A percentile compares a stretch with the other conserved stretches of the same genome.
These are phyloP conservation scores for Begonia loranthoides DNA, from an alignment of 306 rosid species.

Conservation along the genomic window DNA sequence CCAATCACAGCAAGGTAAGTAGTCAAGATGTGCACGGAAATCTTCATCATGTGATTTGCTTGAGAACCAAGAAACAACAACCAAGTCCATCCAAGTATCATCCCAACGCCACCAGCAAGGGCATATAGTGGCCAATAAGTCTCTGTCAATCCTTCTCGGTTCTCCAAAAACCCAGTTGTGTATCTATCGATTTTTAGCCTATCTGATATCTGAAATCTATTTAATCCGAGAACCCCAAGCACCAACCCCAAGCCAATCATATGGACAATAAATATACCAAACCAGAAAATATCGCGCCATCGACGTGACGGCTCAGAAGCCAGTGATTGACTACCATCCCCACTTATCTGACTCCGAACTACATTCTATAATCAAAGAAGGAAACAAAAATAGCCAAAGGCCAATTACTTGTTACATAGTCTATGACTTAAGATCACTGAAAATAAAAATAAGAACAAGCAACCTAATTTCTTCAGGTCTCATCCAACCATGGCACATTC, in stretches of 20 bases:
- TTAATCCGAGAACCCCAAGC: conserved; percentile 58
- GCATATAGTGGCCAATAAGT: conserved; percentile 83
- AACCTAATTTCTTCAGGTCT: neutral
- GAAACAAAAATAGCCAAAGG: conserved; percentile 5
- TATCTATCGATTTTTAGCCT: conserved; percentile 75
- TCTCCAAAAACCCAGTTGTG: conserved; percentile 37
- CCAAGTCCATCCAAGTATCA: conserved; percentile 78
- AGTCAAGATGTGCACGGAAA: conserved; percentile 85
- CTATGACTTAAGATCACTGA: neutral
- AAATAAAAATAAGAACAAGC: neutral
- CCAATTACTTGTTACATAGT: neutral
- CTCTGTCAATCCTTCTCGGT: conserved; percentile 57
- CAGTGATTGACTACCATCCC: conserved; percentile 31
- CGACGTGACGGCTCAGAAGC: conserved; percentile 44
- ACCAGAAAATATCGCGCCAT: conserved; percentile 92
- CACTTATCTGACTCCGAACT: conserved; percentile 29
- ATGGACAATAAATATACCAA: conserved; percentile 53
- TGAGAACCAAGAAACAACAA: conserved; percentile 61
- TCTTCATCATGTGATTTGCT: conserved; percentile 69
- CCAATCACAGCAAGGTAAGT: conserved; percentile 90
- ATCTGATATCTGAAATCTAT: conserved; percentile 60
- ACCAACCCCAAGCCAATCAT: conserved; percentile 51
- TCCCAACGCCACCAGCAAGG: conserved; percentile 72
- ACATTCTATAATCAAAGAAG: conserved; percentile 21
- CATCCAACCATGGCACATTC: conserved; percentile 20